Percentiles rank a stretch among this genome's conserved stretches.
Evolutionary conservation across 805 yeast genomes (phyloP).

Genomic region (Lipomyces yamadae): DNA sequence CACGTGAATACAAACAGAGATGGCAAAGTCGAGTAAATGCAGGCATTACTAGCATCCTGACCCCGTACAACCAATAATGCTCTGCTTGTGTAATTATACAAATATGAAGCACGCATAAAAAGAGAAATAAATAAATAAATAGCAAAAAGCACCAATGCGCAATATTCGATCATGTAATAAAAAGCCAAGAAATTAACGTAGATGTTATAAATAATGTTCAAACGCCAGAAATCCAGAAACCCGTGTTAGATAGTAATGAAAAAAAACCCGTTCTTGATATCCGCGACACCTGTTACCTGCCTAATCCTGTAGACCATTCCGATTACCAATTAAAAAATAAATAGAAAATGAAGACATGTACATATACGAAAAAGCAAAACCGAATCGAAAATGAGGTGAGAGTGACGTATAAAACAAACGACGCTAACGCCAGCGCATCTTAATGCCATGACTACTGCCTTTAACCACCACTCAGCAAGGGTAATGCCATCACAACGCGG

Average conservation of each 20-base stretch:
- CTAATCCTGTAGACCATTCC: constrained; percentile 2
- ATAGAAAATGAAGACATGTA: constrained; percentile 7
- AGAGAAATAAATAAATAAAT: not conserved
- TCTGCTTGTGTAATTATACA: not conserved
- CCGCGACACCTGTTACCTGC: constrained; percentile 18
- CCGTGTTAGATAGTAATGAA: constrained; percentile 3
- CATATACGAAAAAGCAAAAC: not conserved
- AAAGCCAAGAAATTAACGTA: not conserved
- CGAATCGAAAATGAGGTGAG: not conserved
- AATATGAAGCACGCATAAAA: not conserved
- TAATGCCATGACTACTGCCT: not conserved
- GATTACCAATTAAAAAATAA: not conserved
- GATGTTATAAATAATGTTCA: not conserved
- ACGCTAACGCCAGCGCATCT: not conserved
- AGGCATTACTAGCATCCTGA: no score
- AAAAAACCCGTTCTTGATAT: constrained; percentile 1
- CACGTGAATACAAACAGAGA: not conserved
- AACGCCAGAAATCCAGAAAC: constrained; percentile 3
- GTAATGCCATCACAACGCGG: constrained; percentile 3
- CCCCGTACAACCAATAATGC: not conserved
- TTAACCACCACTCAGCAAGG: constrained; percentile 8
- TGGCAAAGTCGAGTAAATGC: not conserved
- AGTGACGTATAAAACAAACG: not conserved
- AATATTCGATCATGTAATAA: constrained; percentile 5
- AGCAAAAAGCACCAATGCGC: constrained; percentile 7